Percentiles rank a stretch among this genome's conserved stretches.
These are phyloP conservation scores for Prillingera fragicola DNA, from an alignment of 1,284 basidiomycete genomes.

Conservation along the genomic window DNA sequence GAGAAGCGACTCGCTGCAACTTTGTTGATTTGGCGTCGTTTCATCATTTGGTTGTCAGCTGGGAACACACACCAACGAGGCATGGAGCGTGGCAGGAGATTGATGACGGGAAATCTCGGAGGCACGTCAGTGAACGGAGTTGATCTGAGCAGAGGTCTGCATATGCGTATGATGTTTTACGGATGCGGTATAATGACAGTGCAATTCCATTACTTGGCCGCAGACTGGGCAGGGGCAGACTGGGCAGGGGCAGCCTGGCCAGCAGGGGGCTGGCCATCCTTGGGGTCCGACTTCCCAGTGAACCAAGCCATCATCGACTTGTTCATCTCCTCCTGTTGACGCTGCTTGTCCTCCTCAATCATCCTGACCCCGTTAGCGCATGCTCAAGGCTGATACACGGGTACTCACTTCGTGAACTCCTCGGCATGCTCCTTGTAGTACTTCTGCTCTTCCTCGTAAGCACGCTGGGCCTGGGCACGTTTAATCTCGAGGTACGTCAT, in stretches of 20 bases:
- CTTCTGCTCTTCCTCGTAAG: slow-evolving; percentile 80
- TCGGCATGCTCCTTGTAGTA: slow-evolving; percentile 78
- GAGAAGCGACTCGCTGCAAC: too few relatives aligned
- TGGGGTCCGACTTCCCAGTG: slow-evolving; percentile 29
- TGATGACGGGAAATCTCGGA: too few relatives aligned
- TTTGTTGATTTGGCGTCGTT: too few relatives aligned
- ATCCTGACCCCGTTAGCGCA: slow-evolving; percentile 38
- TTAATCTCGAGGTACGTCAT: slow-evolving; percentile 86
- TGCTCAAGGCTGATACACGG: neutral
- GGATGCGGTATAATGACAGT: too few relatives aligned
- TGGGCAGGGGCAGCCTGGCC: slow-evolving; percentile 15
- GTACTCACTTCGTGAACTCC: slow-evolving; percentile 61
- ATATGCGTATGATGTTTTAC: too few relatives aligned
- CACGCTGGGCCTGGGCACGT: slow-evolving; percentile 74
- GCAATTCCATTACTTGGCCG: neutral
- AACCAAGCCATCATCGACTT: slow-evolving; percentile 51
- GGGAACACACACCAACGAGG: too few relatives aligned
- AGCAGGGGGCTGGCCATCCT: slow-evolving; percentile 7
- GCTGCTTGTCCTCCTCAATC: slow-evolving; percentile 66
- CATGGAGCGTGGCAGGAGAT: too few relatives aligned
- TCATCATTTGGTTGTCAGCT: too few relatives aligned
- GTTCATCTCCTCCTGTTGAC: slow-evolving; percentile 59
- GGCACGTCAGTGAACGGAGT: too few relatives aligned
- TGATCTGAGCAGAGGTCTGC: neutral
- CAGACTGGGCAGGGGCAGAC: too few relatives aligned